A percentile compares a stretch with the other conserved stretches of the same genome.
phyloP scores from a whole-genome alignment of 1,284 basidiomycete species.

The Cutaneotrichosporon cavernicola region DNA sequence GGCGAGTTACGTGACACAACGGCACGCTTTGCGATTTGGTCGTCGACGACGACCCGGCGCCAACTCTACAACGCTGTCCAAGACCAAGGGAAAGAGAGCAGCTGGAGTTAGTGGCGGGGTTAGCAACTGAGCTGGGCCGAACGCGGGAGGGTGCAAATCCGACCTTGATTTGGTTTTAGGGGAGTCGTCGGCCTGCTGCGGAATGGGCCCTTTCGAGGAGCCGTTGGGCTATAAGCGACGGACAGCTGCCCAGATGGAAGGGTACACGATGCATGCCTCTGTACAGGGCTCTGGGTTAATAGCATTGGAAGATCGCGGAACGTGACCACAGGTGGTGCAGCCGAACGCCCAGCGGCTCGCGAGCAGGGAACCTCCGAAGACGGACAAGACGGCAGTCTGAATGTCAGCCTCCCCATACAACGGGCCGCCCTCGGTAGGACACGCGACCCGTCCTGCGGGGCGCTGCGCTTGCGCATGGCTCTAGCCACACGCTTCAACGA shows the following conservation, averaged over 20 bases:
- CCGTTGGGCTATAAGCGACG: neutral
- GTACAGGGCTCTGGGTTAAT: neutral
- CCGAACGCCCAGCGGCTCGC: neutral
- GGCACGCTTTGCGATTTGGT: neutral
- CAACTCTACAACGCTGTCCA: neutral
- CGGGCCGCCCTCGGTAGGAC: constrained; percentile 15
- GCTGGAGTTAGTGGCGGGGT: neutral
- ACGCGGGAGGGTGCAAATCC: neutral
- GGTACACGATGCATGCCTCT: neutral
- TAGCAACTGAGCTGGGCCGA: neutral
- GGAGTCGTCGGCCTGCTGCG: neutral
- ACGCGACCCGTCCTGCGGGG: constrained; percentile 27
- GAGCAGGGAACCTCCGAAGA: neutral
- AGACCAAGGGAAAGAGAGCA: too few relatives aligned
- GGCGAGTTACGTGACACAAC: constrained; percentile 18
- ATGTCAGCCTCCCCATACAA: constrained; percentile 28
- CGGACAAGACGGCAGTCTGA: neutral
- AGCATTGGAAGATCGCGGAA: neutral
- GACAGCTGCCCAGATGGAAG: neutral
- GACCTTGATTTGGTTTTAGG: too few relatives aligned
- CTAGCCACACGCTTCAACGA: constrained; percentile 18
- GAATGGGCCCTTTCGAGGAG: neutral
- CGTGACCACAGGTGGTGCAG: neutral
- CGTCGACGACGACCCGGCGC: neutral
- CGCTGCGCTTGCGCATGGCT: constrained; percentile 16